Conservation (phyloP, 176 grass and related monocot genomes). For the Melocanna baccifera region DNA sequence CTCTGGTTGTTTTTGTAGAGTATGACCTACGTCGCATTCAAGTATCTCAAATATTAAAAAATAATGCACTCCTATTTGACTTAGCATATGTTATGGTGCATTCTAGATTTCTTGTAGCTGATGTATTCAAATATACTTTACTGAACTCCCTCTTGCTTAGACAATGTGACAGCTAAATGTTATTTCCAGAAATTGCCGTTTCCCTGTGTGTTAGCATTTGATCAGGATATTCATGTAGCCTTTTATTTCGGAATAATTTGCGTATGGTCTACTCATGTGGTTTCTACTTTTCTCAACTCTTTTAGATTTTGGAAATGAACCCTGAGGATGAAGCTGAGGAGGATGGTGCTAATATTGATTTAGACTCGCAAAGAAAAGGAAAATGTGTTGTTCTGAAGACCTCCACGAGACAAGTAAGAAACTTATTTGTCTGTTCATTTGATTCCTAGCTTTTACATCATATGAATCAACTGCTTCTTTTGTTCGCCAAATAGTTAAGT, state of each 20-base stretch:
- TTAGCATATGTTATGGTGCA: not conserved
- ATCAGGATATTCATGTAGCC: not conserved
- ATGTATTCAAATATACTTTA: not conserved
- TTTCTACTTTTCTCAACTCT: constrained; percentile 12
- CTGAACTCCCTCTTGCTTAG: not conserved
- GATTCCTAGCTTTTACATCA: not conserved
- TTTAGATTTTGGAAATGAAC: constrained; percentile 93
- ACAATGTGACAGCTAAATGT: not conserved
- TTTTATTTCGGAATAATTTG: not conserved
- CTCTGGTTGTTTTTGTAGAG: not conserved
- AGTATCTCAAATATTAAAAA: not conserved
- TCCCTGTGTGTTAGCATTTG: not conserved
- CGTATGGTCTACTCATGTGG: not conserved
- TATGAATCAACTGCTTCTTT: not conserved
- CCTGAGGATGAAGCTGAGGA: constrained; percentile 88
- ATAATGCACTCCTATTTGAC: not conserved
- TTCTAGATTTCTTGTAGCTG: not conserved
- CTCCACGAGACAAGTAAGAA: constrained; percentile 66
- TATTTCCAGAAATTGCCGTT: not conserved
- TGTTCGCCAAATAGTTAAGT: not conserved
- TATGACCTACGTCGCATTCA: not conserved
- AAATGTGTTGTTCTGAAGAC: constrained; percentile 95
- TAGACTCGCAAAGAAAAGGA: constrained; percentile 85
- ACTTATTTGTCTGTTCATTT: not conserved
- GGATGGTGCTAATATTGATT: constrained; percentile 88